Base-by-base conservation (phyloP, 306 rosid genomes). In the Quercus mongolica region DNA sequence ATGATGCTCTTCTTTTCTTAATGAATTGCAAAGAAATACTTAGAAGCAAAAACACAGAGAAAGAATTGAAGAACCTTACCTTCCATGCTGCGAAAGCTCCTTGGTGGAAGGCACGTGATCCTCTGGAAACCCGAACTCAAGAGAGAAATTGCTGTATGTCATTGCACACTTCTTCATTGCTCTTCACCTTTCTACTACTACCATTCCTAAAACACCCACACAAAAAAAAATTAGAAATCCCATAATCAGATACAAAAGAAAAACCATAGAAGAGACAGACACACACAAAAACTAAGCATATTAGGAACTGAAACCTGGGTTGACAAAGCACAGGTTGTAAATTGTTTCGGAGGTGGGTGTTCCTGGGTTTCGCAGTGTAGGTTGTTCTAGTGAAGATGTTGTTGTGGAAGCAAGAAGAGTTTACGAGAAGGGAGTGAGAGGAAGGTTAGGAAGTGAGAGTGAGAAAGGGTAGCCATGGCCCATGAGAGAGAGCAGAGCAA, bases 21-120 rank as follows among this genome's bases (percentile, higher is more conserved):
- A 11, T 23, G 31, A 23, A 61, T 12, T 61, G 67, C 13, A 61
- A 59, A 20, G 26, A 72, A 26, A 12, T 28, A 59, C 55, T 20
- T 12, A 25, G 64, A 64, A 41, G 2, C 71, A 30, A 51, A 44
- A 77, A 11, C 7, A 54, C 6, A 44, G 13, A 31, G 30, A 15
- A 61, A 52, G 10, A 73, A 21, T 1, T 9, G 49, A 74, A 76
- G 69, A 23, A 95, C 97, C 99, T 89, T 90, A 95, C 99, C 99
- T 89, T 91, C 99, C 98, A 68, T 89, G 90, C 76, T 56, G 87
- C 57, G 87, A 72, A 76, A 95, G 91, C 35, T 95, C 97, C 81
- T 91, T 95, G 59, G 88, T 87, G 20, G 96, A 87, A 56, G 97
- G 99, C 73, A 92, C 78, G 81, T 89, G 87, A 59, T 86, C 85